A percentile compares a stretch with the other conserved stretches of the same genome.
Conservation (phyloP, 2,329 filamentous ascomycete species). For the Emericellopsis cladophorae region DNA sequence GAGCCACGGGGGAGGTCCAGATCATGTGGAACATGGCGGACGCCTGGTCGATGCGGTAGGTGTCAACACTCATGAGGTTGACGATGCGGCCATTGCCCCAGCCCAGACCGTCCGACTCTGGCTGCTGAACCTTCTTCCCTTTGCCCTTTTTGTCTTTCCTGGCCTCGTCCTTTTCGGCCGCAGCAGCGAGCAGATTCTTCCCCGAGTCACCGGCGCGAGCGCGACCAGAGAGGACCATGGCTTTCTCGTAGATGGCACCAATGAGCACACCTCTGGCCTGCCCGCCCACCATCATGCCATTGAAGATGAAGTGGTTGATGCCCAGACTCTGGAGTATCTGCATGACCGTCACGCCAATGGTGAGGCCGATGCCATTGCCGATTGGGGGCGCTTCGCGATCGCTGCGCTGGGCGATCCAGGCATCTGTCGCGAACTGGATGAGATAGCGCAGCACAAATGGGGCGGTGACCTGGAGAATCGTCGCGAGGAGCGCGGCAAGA, state of each 20-base stretch:
- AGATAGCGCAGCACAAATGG: slow-evolving; percentile 79
- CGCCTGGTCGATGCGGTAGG: slow-evolving; percentile 82
- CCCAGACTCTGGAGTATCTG: slow-evolving; percentile 70
- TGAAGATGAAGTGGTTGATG: slow-evolving; percentile 85
- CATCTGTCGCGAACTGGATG: slow-evolving; percentile 72
- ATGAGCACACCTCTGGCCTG: slow-evolving; percentile 74
- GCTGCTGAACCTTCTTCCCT: slow-evolving; percentile 18
- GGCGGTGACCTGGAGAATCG: slow-evolving; percentile 65
- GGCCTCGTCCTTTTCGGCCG: slow-evolving; percentile 25
- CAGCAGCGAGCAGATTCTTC: slow-evolving; percentile 3
- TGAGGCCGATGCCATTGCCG: slow-evolving; percentile 66
- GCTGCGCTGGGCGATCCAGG: slow-evolving; percentile 51
- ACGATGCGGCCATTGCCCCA: slow-evolving; percentile 90
- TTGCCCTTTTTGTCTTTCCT: slow-evolving; percentile 24
- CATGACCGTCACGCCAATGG: slow-evolving; percentile 75
- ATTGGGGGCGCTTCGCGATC: slow-evolving; percentile 50
- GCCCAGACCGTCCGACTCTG: slow-evolving; percentile 51
- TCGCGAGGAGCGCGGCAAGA: slow-evolving; percentile 59
- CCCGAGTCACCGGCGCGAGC: slow-evolving; percentile 68
- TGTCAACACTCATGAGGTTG: slow-evolving; percentile 91
- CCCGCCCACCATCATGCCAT: slow-evolving; percentile 83
- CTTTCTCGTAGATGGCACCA: slow-evolving; percentile 80
- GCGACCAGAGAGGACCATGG: slow-evolving; percentile 76
- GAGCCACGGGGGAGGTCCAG: slow-evolving; percentile 75
- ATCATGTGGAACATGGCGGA: slow-evolving; percentile 81